phyloP scores from a whole-genome alignment of 345 rosid genomes.

The Arabidopsis suecica region DNA sequence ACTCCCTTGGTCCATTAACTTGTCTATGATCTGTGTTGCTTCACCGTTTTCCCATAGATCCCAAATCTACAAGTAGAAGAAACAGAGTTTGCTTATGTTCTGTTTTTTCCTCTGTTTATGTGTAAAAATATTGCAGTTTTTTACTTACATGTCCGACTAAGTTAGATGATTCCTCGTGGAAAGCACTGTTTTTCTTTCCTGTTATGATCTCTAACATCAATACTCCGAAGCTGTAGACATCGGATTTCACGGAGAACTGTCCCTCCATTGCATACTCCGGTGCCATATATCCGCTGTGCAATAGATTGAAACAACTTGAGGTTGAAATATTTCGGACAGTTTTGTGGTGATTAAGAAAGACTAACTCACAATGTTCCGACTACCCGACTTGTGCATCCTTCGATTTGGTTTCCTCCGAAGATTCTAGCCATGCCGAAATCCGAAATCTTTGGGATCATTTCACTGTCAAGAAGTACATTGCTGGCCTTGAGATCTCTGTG shows the following conservation, averaged over 20 bases:
- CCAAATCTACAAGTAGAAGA: constrained; percentile 34
- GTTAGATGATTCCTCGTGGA: constrained; percentile 29
- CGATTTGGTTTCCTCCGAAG: constrained; percentile 39
- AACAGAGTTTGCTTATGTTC: constrained; percentile 16
- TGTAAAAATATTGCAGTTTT: neutral
- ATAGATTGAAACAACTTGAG: neutral
- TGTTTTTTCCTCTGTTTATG: constrained; percentile 12
- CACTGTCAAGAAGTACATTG: constrained; percentile 46
- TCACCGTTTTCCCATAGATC: constrained; percentile 51
- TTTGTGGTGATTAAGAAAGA: constrained; percentile 8
- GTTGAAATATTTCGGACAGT: neutral
- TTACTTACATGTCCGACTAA: constrained; percentile 37
- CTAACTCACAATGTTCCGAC: constrained; percentile 45
- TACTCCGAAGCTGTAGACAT: constrained; percentile 45
- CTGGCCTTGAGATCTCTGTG: constrained; percentile 48
- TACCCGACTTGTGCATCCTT: constrained; percentile 32
- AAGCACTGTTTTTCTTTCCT: constrained; percentile 36
- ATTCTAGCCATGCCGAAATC: constrained; percentile 45
- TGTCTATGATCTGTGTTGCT: constrained; percentile 47
- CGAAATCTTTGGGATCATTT: constrained; percentile 44
- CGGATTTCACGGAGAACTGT: constrained; percentile 28
- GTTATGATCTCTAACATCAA: constrained; percentile 41
- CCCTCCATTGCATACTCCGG: constrained; percentile 47
- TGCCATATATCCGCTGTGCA: constrained; percentile 42
- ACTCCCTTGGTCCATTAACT: constrained; percentile 29